These are phyloP conservation scores for Colletotrichum plurivorum DNA, from an alignment of 2,329 filamentous ascomycete genomes.

Conservation along the genomic window DNA sequence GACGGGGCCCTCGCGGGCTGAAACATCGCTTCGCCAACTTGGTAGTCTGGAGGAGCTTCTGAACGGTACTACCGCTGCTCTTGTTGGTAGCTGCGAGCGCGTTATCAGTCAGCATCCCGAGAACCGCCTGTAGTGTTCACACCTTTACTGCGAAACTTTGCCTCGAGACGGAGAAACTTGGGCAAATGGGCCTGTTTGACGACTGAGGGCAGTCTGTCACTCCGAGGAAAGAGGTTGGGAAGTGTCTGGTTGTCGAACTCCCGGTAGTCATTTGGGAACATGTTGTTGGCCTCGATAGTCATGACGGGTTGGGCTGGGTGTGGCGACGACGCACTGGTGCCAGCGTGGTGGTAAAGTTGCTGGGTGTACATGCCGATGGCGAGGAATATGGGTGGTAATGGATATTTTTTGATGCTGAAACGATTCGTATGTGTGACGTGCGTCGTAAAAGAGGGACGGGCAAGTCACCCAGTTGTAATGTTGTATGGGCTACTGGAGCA, in stretches of 20 bases:
- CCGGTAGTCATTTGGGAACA: conserved; percentile 11
- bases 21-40: not conserved
- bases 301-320: conserved; percentile 12
- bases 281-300: conserved; percentile 10
- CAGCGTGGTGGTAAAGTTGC: conserved; percentile 2
- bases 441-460: conserved; percentile 34
- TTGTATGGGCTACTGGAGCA: conserved; percentile 8
- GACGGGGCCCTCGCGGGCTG: not conserved
- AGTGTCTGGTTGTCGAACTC: conserved; percentile 26
- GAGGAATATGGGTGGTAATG: not conserved
- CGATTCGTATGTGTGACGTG: conserved; percentile 19
- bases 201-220: not conserved
- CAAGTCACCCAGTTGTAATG: conserved; percentile 13
- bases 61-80: conserved; percentile 22
- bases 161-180: not conserved
- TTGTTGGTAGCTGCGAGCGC: not conserved
- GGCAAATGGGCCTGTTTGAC: not conserved
- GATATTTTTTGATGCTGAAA: conserved; percentile 17
- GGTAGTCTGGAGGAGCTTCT: not conserved
- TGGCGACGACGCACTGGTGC: conserved; percentile 19
- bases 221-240: conserved; percentile 2
- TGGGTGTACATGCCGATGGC: conserved; percentile 20
- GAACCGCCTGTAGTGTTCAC: not conserved
- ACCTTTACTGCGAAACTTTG: not conserved
- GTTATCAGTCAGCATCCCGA: not conserved